Evolutionary conservation across 1,284 basidiomycete species (phyloP), one percentile per base, ranked within the genome.

Genomic region (Irpex lacteus): DNA sequence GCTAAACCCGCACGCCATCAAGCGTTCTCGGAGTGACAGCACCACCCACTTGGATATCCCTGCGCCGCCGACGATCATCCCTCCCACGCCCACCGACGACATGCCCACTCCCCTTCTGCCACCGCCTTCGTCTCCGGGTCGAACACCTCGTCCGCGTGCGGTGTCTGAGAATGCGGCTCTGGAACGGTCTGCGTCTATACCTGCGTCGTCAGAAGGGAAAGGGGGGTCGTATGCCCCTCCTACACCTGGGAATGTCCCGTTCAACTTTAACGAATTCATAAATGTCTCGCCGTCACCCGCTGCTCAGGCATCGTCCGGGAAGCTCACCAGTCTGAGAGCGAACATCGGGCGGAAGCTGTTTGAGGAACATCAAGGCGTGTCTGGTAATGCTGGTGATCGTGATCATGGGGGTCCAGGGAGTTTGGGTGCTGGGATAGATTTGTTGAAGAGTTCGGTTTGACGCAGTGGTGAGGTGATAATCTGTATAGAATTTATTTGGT

Each of bases 191-290:
- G 65, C 53, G 60, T 68, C 49, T 65, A 63, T 34, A 62, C 59
- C 56, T 59, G 34, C 64, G 54, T 26, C 34, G 53, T 50, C 37
- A 44, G 49, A 63, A 13, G 38, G 49, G 32, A 57, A 40, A 21
- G 53, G 55, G 65, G 38, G 32, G 32, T 56, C 49, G 52, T n/a
- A 55, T 64, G 40, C 73, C 0, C 78, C 83, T 11, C 75, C 76
- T 9, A 81, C 78, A 6, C 81, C 81, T 0, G 77, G 77, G n/a
- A 68, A 75, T 57, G 13, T 36, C 5, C 74, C 78, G 50, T 91
- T 91, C 74, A 88, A 89, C 72, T 77, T 90, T 65, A 82, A 82
- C 68, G 90, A 91, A 63, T 91, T 86, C 70, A 85, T 91, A 70
- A 87, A 91, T 67, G 85, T 87, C 44, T 89, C 89, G 19, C 89